Conservation (phyloP, 345 rosid genomes). For the Physaria fendleri region DNA sequence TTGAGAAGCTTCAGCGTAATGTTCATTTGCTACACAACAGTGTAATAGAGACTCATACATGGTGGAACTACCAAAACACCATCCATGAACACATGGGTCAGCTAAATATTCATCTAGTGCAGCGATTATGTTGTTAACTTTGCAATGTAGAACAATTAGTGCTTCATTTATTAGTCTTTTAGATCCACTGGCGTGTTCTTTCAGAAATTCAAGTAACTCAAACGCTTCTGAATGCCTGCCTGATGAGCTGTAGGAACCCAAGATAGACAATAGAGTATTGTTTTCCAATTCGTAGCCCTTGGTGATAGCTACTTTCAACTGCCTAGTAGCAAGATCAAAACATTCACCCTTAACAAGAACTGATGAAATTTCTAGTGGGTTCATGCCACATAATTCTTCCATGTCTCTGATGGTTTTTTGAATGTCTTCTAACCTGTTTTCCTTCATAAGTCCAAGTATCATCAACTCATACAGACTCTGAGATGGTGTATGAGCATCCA, state of each 20-base stretch:
- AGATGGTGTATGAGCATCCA: slow-evolving; percentile 53
- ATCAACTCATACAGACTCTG: slow-evolving; percentile 46
- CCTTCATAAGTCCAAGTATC: slow-evolving; percentile 47
- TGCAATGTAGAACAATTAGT: slow-evolving; percentile 63
- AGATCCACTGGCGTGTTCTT: slow-evolving; percentile 43
- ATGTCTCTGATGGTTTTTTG: slow-evolving; percentile 60
- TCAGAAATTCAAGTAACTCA: slow-evolving; percentile 70
- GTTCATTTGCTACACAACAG: slow-evolving; percentile 57
- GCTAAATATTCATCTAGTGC: slow-evolving; percentile 61
- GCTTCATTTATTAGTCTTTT: slow-evolving; percentile 57
- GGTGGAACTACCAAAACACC: slow-evolving; percentile 38
- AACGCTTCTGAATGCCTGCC: slow-evolving; percentile 70
- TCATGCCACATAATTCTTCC: slow-evolving; percentile 59
- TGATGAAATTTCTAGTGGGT: slow-evolving; percentile 52
- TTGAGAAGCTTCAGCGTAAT: slow-evolving; percentile 71
- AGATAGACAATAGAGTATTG: slow-evolving; percentile 56
- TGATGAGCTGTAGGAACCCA: slow-evolving; percentile 70
- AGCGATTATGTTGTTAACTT: slow-evolving; percentile 49
- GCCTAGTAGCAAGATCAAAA: slow-evolving; percentile 69
- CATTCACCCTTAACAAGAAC: slow-evolving; percentile 81
- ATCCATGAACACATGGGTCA: slow-evolving; percentile 39
- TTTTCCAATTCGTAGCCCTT: slow-evolving; percentile 46
- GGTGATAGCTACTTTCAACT: slow-evolving; percentile 55
- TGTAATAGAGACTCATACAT: slow-evolving; percentile 70
- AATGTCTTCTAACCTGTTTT: slow-evolving; percentile 50